phyloP scores from a whole-genome alignment of 2,329 filamentous ascomycete genomes.

The Clarireedia paspali region DNA sequence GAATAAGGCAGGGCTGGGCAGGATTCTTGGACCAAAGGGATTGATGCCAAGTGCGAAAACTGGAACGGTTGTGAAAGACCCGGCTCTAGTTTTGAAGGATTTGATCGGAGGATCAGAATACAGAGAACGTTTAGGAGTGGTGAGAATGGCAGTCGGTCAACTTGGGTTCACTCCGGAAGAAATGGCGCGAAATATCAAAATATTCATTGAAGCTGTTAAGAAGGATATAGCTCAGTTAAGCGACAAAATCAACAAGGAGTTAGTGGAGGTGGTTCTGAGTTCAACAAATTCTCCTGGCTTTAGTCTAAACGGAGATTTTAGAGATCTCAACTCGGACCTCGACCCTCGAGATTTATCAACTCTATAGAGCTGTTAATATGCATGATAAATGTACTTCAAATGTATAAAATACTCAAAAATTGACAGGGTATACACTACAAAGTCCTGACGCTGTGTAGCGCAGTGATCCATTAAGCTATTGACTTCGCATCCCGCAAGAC shows the following conservation, averaged over 20 bases:
- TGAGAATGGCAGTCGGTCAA: constrained; percentile 87
- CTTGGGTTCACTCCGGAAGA: constrained; percentile 81
- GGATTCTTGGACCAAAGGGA: constrained; percentile 78
- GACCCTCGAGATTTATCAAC: constrained; percentile 44
- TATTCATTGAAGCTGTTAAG: constrained; percentile 69
- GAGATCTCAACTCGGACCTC: constrained; percentile 49
- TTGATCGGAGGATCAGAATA: constrained; percentile 82
- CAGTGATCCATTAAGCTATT: constrained; percentile 9
- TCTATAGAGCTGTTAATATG: constrained; percentile 26
- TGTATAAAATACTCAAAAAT: constrained; percentile 28
- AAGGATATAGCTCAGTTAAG: constrained; percentile 62
- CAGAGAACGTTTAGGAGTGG: constrained; percentile 74
- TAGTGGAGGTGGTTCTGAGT: constrained; percentile 73
- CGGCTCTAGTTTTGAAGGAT: constrained; percentile 66
- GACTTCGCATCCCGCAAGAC: constrained; percentile 31
- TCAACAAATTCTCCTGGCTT: constrained; percentile 83
- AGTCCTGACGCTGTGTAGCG: constrained; percentile 39
- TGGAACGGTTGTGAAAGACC: constrained; percentile 80
- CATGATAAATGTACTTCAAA: constrained; percentile 30
- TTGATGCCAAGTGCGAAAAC: constrained; percentile 88
- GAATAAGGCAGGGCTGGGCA: constrained; percentile 72
- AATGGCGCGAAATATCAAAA: constrained; percentile 75
- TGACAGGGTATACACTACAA: constrained; percentile 25
- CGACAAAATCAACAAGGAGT: constrained; percentile 59
- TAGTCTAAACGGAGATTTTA: constrained; percentile 75